Percentiles rank a stretch among this genome's conserved stretches.
Evolutionary conservation across 805 yeast species (phyloP).

Genomic region (Saccharomyces kudriavzevii): DNA sequence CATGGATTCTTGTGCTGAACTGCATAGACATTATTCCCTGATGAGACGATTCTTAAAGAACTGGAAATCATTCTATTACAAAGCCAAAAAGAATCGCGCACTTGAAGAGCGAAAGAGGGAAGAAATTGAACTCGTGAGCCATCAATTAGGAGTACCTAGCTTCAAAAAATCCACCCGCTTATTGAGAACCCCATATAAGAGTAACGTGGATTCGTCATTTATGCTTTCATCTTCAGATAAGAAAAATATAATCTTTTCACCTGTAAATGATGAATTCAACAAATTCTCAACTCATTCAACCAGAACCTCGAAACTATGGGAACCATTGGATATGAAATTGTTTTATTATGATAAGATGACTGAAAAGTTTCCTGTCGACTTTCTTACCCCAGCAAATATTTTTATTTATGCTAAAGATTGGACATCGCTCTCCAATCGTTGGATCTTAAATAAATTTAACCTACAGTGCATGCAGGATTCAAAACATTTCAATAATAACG

Average conservation of each 20-base stretch:
- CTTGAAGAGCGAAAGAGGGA: slow-evolving; percentile 32
- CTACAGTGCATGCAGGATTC: slow-evolving; percentile 5
- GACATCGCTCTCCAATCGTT: slow-evolving; percentile 27
- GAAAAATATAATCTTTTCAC: slow-evolving; percentile 16
- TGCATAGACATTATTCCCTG: slow-evolving; percentile 28
- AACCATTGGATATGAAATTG: slow-evolving; percentile 35
- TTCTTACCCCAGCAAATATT: slow-evolving; percentile 8
- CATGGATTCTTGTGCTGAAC: slow-evolving; percentile 40
- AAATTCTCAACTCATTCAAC: slow-evolving; percentile 28
- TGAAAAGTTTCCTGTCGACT: slow-evolving; percentile 1
- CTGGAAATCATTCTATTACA: slow-evolving; percentile 28
- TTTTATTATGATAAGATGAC: slow-evolving; percentile 27
- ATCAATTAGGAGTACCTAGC: slow-evolving; percentile 31
- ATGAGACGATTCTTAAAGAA: slow-evolving; percentile 28
- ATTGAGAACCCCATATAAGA: slow-evolving; percentile 15
- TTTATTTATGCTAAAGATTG: slow-evolving; percentile 21
- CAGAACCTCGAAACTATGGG: slow-evolving; percentile 39
- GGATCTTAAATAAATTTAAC: slow-evolving; percentile 31
- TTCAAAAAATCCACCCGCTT: slow-evolving; percentile 18
- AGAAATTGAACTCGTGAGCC: slow-evolving; percentile 33
- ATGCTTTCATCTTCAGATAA: slow-evolving; percentile 16
- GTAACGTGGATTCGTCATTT: slow-evolving; percentile 13
- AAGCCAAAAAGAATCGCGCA: slow-evolving; percentile 10
- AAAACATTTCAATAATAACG: neutral
- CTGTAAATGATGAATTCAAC: slow-evolving; percentile 23